phyloP scores from a whole-genome alignment of 768 basidiomycete species.

The Boletus rubroflammeus region DNA sequence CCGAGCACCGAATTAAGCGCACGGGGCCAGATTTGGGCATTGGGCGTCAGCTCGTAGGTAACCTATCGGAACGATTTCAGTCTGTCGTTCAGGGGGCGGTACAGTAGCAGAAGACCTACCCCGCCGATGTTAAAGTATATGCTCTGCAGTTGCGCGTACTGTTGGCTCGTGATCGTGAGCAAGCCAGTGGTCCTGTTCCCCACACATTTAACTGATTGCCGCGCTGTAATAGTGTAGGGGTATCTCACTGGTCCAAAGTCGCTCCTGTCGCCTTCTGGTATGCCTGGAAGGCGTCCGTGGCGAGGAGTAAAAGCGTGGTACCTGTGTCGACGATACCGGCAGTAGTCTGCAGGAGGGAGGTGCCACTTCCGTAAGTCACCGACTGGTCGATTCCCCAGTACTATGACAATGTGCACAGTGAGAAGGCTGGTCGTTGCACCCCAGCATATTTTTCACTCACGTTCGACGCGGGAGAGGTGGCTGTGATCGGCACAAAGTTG shows the following conservation, averaged over 20 bases:
- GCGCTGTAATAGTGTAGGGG: background rate
- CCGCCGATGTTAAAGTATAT: constrained; percentile 51
- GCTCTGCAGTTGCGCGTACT: constrained; percentile 48
- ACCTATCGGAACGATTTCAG: constrained; percentile 28
- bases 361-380: constrained; percentile 35
- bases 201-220: background rate
- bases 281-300: constrained; percentile 54
- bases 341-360: constrained; percentile 33
- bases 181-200: constrained; percentile 48
- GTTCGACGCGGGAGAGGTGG: constrained; percentile 41
- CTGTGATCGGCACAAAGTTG: constrained; percentile 40
- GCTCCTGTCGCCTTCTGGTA: constrained; percentile 56
- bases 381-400: constrained; percentile 49
- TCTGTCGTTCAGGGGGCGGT: background rate
- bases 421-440: background rate
- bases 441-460: constrained; percentile 12
- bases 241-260: constrained; percentile 43
- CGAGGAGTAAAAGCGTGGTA: constrained; percentile 52
- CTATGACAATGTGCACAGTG: background rate
- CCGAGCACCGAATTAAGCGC: constrained; percentile 54
- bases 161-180: constrained; percentile 46
- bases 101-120: constrained; percentile 20
- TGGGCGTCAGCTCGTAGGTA: constrained; percentile 53
- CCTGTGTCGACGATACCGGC: constrained; percentile 53
- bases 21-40: constrained; percentile 71